phyloP scores from a whole-genome alignment of 352 stramenopile genomes.

The Plasmopara muralis region DNA sequence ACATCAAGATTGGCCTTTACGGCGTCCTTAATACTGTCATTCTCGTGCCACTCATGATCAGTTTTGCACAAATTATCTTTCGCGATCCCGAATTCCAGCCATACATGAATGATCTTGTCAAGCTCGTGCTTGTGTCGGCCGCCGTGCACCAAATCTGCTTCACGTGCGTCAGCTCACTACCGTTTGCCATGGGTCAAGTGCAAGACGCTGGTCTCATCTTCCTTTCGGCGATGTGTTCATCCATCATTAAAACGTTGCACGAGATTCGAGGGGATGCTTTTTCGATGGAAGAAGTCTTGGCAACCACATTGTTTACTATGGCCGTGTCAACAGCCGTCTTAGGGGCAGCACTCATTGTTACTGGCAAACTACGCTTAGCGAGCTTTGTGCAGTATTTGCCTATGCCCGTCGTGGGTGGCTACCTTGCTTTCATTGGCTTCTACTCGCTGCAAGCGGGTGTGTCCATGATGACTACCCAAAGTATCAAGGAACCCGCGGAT shows the following conservation, averaged over 20 bases:
- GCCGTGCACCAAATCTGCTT: constrained; percentile 82
- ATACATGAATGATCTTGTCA: constrained; percentile 89
- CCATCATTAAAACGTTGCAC: constrained; percentile 77
- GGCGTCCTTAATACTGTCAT: constrained; percentile 94
- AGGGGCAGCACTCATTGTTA: constrained; percentile 90
- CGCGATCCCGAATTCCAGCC: constrained; percentile 86
- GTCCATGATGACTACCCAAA: constrained; percentile 85
- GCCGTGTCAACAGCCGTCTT: constrained; percentile 88
- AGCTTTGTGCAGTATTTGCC: constrained; percentile 96
- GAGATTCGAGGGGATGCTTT: constrained; percentile 51
- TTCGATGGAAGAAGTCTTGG: constrained; percentile 79
- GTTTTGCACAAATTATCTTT: constrained; percentile 96
- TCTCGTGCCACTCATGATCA: constrained; percentile 82
- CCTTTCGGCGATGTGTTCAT: constrained; percentile 91
- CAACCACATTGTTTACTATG: constrained; percentile 93
- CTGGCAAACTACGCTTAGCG: constrained; percentile 92
- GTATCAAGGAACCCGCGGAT: constrained; percentile 85
- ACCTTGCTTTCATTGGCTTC: constrained; percentile 96
- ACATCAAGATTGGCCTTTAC: constrained; percentile 73
- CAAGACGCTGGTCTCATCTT: constrained; percentile 99
- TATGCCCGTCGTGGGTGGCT: constrained; percentile 96
- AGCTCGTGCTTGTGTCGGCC: constrained; percentile 89
- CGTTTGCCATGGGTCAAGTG: constrained; percentile 97
- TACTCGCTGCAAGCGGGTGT: constrained; percentile 80
- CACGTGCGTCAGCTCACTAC: constrained; percentile 86